These are phyloP conservation scores for Nakataea oryzae DNA, from an alignment of 2,329 filamentous ascomycete genomes.

Conservation along the genomic window DNA sequence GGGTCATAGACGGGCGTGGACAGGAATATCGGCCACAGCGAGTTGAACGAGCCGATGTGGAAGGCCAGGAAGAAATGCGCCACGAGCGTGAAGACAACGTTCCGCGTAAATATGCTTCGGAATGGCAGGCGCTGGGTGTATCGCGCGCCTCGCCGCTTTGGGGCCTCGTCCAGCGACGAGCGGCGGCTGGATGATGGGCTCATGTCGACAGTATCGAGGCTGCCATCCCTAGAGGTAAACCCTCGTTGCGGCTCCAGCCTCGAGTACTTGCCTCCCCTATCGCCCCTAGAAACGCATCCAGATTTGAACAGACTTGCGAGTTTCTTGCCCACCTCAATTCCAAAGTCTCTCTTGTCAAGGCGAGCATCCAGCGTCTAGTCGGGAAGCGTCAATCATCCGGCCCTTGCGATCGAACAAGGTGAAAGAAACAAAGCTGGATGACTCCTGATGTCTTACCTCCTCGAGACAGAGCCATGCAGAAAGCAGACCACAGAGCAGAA, in stretches of 20 bases:
- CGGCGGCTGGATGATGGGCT: slow-evolving; percentile 5
- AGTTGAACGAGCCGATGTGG: slow-evolving; percentile 67
- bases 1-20: slow-evolving; percentile 55
- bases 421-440: neutral
- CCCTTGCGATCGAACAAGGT: neutral
- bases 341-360: slow-evolving; percentile 28
- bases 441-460: slow-evolving; percentile 26
- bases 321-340: slow-evolving; percentile 30
- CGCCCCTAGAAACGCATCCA: slow-evolving; percentile 11
- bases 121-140: slow-evolving; percentile 41
- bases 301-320: slow-evolving; percentile 18
- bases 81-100: slow-evolving; percentile 44
- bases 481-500: slow-evolving; percentile 31
- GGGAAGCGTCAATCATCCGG: neutral
- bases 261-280: slow-evolving; percentile 16
- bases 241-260: slow-evolving; percentile 19
- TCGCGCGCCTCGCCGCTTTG: slow-evolving; percentile 15
- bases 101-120: slow-evolving; percentile 42
- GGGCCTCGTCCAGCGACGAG: neutral
- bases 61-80: slow-evolving; percentile 60
- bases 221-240: slow-evolving; percentile 10
- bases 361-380: slow-evolving; percentile 34
- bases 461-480: slow-evolving; percentile 39
- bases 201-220: slow-evolving; percentile 20
- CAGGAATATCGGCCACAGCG: slow-evolving; percentile 67